Evolutionary conservation across 768 basidiomycete genomes (phyloP).

Genomic region (Boletus fagicola): DNA sequence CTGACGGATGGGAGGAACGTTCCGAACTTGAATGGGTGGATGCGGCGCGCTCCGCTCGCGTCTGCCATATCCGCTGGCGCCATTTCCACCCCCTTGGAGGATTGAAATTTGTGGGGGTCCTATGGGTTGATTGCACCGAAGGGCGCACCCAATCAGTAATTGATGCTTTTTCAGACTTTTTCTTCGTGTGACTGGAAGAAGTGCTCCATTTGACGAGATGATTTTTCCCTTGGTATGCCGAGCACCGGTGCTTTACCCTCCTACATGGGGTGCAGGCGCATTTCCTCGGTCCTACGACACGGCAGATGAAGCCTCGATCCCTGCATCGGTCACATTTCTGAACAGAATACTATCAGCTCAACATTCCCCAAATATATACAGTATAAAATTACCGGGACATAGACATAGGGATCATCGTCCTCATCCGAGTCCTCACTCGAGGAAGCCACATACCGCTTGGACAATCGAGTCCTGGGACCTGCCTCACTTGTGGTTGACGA

Average conservation of each 20-base stretch:
- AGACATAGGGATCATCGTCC: neutral
- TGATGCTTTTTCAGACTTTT: neutral
- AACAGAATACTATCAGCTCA: neutral
- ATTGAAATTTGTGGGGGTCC: neutral
- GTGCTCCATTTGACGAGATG: neutral
- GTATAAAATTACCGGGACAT: constrained; percentile 1
- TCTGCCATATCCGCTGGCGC: constrained; percentile 2
- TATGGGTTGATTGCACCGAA: neutral
- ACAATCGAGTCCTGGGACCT: too few species aligned
- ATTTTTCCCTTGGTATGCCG: neutral
- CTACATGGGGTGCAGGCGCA: neutral
- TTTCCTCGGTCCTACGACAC: neutral
- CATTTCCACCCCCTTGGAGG: neutral
- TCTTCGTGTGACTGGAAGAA: too few species aligned
- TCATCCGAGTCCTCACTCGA: neutral
- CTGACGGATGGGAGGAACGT: too few species aligned
- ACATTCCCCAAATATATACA: neutral
- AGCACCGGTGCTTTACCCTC: neutral
- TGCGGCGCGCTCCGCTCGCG: neutral
- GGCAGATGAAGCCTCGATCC: neutral
- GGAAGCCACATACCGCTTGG: neutral
- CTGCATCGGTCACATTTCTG: constrained; percentile 1
- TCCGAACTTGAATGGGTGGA: too few species aligned
- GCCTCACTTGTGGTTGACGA: too few species aligned
- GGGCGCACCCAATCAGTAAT: neutral